phyloP scores from a whole-genome alignment of 768 basidiomycete species.

The Daedaleopsis sinensis region DNA sequence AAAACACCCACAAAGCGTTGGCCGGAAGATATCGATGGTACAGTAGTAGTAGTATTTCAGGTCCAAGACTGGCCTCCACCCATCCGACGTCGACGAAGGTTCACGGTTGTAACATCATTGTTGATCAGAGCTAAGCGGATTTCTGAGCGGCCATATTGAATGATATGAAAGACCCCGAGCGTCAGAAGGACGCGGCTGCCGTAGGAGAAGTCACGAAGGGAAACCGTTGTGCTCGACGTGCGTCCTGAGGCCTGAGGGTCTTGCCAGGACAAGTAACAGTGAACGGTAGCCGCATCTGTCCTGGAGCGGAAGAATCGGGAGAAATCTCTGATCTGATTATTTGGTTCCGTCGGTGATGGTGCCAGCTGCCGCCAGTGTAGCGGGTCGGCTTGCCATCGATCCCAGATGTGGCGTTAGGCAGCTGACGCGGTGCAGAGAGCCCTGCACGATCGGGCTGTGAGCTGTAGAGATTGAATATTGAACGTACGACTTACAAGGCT shows the following conservation, averaged over 20 bases:
- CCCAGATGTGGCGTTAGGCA: conserved; percentile 22
- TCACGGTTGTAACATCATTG: background rate
- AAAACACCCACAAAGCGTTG: background rate
- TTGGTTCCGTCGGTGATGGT: conserved; percentile 16
- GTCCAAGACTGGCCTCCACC: background rate
- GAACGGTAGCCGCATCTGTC: background rate
- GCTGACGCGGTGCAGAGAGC: conserved; percentile 2
- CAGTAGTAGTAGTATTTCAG: no score
- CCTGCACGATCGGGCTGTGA: conserved; percentile 1
- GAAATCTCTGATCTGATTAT: conserved; percentile 3
- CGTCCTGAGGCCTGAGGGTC: background rate
- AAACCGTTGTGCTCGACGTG: background rate
- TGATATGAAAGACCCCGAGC: background rate
- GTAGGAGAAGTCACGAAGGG: background rate
- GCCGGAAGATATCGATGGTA: background rate
- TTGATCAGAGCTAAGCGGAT: background rate
- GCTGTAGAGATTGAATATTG: background rate
- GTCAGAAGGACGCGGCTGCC: background rate
- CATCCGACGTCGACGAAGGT: background rate
- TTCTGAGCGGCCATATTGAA: background rate
- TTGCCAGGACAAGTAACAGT: background rate
- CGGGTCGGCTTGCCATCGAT: conserved; percentile 11
- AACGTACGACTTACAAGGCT: conserved; percentile 17
- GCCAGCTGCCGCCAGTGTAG: background rate
- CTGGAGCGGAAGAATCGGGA: background rate